Evolutionary conservation across 805 yeast species (phyloP).

Genomic region (Metschnikowia proteae): DNA sequence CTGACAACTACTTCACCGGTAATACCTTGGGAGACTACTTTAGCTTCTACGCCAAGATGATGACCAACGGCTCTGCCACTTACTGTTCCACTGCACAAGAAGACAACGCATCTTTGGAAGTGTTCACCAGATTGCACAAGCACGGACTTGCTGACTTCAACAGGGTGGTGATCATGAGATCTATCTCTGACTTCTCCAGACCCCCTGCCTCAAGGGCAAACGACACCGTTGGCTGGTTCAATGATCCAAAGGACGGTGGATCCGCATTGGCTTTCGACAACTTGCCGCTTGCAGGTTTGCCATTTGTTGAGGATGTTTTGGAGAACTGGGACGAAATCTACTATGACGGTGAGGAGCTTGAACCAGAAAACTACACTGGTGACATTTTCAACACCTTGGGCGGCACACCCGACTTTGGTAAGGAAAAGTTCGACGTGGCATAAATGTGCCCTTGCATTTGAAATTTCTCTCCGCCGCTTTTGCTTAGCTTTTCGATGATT

Average conservation of each 20-base stretch:
- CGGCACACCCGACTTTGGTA: constrained; percentile 40
- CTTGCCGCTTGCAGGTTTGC: constrained; percentile 50
- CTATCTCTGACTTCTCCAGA: constrained; percentile 56
- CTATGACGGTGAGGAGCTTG: constrained; percentile 29
- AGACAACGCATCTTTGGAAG: constrained; percentile 63
- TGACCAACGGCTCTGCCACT: constrained; percentile 56
- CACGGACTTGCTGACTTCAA: constrained; percentile 54
- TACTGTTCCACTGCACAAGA: constrained; percentile 66
- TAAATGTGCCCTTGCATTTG: constrained; percentile 5
- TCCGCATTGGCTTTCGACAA: constrained; percentile 45
- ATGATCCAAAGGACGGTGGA: constrained; percentile 50
- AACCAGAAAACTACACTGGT: constrained; percentile 55
- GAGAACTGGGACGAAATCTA: constrained; percentile 44
- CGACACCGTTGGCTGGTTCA: constrained; percentile 49
- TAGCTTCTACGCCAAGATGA: constrained; percentile 41
- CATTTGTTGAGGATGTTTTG: constrained; percentile 52
- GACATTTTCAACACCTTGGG: constrained; percentile 57
- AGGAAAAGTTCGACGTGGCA: constrained; percentile 23
- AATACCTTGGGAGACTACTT: constrained; percentile 48
- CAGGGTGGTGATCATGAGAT: constrained; percentile 57
- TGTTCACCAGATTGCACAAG: constrained; percentile 50
- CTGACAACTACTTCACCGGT: constrained; percentile 61
- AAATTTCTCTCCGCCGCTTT: not conserved
- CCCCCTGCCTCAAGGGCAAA: constrained; percentile 45
- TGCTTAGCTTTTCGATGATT: not conserved